These are phyloP conservation scores for Trichoderma pleuroti DNA, from an alignment of 2,329 filamentous ascomycete genomes.

Conservation along the genomic window DNA sequence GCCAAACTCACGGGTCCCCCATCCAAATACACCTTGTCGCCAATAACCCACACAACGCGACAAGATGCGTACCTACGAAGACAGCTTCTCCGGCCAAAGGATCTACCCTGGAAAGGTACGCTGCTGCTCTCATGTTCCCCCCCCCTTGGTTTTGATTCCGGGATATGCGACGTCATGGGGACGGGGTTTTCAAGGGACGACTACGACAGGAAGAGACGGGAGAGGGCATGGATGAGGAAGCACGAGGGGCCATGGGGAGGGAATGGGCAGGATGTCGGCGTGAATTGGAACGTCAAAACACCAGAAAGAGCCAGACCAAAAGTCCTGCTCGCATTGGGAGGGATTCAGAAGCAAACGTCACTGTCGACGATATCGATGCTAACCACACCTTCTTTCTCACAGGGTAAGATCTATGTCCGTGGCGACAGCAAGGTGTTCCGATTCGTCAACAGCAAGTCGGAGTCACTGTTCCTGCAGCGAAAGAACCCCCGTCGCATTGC, in stretches of 20 bases:
- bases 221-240: background rate
- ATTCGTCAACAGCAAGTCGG: constrained; percentile 99
- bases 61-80: constrained; percentile 66
- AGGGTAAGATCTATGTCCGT: constrained; percentile 99
- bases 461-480: constrained; percentile 99
- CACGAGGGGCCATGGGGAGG: background rate
- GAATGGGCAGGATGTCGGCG: background rate
- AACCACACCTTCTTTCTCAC: constrained; percentile 26
- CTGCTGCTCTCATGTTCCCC: constrained; percentile 18
- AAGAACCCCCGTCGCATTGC: constrained; percentile 99
- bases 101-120: constrained; percentile 67
- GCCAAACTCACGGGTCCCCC: constrained; percentile 38
- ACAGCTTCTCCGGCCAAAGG: constrained; percentile 62
- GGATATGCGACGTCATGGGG: constrained; percentile 23
- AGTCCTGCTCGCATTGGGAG: background rate
- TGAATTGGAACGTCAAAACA: background rate
- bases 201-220: background rate
- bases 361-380: background rate
- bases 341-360: background rate
- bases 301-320: background rate
- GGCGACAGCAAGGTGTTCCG: constrained; percentile 99
- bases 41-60: constrained; percentile 38
- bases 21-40: constrained; percentile 42
- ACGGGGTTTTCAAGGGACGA: constrained; percentile 1
- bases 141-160: constrained; percentile 18